Conservation (phyloP, 129 eudicot genomes). For the Flaveria robusta region DNA sequence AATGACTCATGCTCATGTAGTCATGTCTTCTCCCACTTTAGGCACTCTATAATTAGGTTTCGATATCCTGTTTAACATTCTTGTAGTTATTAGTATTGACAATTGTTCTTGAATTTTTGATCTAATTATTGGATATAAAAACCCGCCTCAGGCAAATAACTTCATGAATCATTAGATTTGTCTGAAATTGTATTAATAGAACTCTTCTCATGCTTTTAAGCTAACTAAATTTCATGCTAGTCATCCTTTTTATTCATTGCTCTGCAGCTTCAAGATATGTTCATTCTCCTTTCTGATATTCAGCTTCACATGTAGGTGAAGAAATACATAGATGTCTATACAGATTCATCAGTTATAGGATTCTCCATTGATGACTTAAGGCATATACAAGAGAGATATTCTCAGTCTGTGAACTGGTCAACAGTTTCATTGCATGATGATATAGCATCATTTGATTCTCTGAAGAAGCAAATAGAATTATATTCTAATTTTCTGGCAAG, state of each 20-base stretch:
- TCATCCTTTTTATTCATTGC: background rate
- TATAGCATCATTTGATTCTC: conserved; percentile 40
- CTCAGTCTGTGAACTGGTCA: conserved; percentile 63
- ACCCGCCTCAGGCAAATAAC: background rate
- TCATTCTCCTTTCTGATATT: conserved; percentile 15
- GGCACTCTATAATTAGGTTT: conserved; percentile 1
- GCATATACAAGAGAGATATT: conserved; percentile 58
- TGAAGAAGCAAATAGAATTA: conserved; percentile 60
- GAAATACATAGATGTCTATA: conserved; percentile 88
- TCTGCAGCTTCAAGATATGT: background rate
- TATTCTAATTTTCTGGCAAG: conserved; percentile 58
- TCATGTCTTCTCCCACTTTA: background rate
- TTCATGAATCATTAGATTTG: conserved; percentile 2
- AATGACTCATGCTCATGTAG: too few species aligned
- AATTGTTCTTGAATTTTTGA: background rate
- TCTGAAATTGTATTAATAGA: background rate
- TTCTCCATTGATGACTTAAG: conserved; percentile 79
- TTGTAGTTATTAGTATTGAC: background rate
- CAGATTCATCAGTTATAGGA: conserved; percentile 88
- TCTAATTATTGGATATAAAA: background rate
- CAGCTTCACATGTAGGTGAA: conserved; percentile 71
- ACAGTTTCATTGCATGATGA: conserved; percentile 29
- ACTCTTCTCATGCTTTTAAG: conserved; percentile 1
- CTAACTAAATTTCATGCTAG: conserved; percentile 6
- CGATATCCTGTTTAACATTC: background rate